Evolutionary conservation across 331 rosid species (phyloP).

Genomic region (Dryas integrifolia): DNA sequence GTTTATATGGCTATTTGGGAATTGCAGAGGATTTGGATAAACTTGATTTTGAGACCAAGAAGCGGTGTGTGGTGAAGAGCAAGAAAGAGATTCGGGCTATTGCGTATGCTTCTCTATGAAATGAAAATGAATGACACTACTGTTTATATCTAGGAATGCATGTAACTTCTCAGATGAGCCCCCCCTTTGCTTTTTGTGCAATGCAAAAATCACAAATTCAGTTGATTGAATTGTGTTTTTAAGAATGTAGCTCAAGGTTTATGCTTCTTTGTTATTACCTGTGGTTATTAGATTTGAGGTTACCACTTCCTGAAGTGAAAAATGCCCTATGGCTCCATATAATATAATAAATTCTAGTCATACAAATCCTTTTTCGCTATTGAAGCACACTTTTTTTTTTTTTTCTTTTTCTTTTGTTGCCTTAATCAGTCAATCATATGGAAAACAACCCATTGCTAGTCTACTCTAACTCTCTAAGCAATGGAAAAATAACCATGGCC

Average conservation of each 20-base stretch:
- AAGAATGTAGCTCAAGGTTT: neutral
- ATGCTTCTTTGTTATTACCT: neutral
- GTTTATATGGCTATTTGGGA: slow-evolving; percentile 40
- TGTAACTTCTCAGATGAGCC: neutral
- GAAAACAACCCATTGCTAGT: no score
- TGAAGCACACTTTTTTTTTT: no score
- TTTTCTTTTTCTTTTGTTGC: no score
- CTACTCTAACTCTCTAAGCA: no score
- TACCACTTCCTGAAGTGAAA: no score
- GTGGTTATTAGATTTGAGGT: no score
- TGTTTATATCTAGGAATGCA: neutral
- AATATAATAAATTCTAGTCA: no score
- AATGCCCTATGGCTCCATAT: no score
- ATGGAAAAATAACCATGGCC: no score
- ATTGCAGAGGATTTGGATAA: slow-evolving; percentile 38
- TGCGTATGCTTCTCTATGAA: slow-evolving; percentile 15
- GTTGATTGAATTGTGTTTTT: neutral
- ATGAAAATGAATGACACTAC: no score
- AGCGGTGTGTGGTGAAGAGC: slow-evolving; percentile 34
- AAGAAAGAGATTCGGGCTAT: slow-evolving; percentile 39
- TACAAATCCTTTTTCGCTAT: no score
- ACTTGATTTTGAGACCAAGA: slow-evolving; percentile 34
- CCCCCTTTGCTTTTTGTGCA: neutral
- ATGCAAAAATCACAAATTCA: neutral
- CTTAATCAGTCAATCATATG: no score